Conservation (phyloP, 306 rosid species). For the Arachis hypogaea region DNA sequence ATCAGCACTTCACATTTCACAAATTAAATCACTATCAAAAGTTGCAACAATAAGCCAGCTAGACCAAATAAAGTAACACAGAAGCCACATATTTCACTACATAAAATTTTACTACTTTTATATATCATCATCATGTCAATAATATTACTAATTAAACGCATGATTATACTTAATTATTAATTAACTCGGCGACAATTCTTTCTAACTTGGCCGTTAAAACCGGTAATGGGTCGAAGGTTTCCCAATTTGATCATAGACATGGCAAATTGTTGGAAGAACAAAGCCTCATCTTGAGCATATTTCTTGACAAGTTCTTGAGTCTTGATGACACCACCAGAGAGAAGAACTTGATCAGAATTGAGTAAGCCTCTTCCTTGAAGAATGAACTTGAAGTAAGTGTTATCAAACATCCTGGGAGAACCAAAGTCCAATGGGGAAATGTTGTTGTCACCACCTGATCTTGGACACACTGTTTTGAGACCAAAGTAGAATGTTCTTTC, state of each 20-base stretch:
- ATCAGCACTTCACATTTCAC: too few species aligned
- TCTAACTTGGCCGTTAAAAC: slow-evolving; percentile 71
- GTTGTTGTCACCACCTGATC: slow-evolving; percentile 69
- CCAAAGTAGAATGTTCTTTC: slow-evolving; percentile 65
- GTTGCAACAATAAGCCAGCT: too few species aligned
- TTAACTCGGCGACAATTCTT: slow-evolving; percentile 69
- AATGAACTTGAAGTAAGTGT: slow-evolving; percentile 68
- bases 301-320: slow-evolving; percentile 57
- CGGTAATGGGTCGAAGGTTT: slow-evolving; percentile 67
- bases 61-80: too few species aligned
- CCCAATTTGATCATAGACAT: slow-evolving; percentile 84
- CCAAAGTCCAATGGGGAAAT: slow-evolving; percentile 75
- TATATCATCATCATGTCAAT: too few species aligned
- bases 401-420: slow-evolving; percentile 74
- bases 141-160: too few species aligned
- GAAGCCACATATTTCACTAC: too few species aligned
- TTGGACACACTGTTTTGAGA: slow-evolving; percentile 74
- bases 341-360: slow-evolving; percentile 77
- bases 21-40: too few species aligned
- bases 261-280: slow-evolving; percentile 77
- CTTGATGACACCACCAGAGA: slow-evolving; percentile 50
- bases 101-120: too few species aligned
- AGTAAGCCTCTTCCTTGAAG: slow-evolving; percentile 75
- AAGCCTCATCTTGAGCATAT: slow-evolving; percentile 60
- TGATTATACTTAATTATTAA: not conserved